These are phyloP conservation scores for Sarocladiaceae sp. DNA, from an alignment of 2,329 filamentous ascomycete species.

Conservation along the genomic window DNA sequence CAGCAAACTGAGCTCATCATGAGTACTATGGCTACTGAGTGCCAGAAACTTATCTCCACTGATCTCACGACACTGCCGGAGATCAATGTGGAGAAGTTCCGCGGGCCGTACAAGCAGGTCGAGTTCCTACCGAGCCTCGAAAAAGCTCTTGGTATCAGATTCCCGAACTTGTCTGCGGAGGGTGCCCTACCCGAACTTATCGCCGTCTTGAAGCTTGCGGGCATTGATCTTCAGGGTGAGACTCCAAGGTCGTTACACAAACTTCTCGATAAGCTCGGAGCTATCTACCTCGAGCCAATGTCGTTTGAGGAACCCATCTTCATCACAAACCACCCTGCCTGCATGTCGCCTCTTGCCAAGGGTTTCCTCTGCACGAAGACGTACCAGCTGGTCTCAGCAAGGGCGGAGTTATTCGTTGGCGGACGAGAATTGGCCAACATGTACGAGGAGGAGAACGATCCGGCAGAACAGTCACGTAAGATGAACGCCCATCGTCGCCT, in stretches of 20 bases:
- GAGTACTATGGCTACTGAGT: constrained; percentile 49
- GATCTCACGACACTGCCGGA: constrained; percentile 42
- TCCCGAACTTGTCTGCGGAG: constrained; percentile 58
- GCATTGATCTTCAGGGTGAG: constrained; percentile 61
- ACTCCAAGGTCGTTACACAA: constrained; percentile 56
- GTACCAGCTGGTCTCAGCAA: constrained; percentile 70
- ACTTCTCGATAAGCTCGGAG: constrained; percentile 77
- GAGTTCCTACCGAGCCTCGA: constrained; percentile 83
- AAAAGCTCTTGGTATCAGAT: constrained; percentile 54
- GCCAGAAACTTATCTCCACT: constrained; percentile 39
- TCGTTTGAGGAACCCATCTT: constrained; percentile 69
- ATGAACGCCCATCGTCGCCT: constrained; percentile 55
- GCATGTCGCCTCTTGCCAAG: constrained; percentile 88
- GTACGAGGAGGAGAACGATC: constrained; percentile 97
- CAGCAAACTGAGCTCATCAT: constrained; percentile 70
- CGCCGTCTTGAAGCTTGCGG: constrained; percentile 49
- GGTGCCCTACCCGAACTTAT: constrained; percentile 57
- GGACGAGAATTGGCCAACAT: constrained; percentile 87
- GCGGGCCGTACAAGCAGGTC: constrained; percentile 59
- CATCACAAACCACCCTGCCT: constrained; percentile 84
- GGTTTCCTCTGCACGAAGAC: constrained; percentile 68
- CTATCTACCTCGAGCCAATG: constrained; percentile 71
- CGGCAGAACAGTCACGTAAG: constrained; percentile 79
- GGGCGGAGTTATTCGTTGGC: constrained; percentile 79
- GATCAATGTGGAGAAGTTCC: constrained; percentile 44